phyloP scores from a whole-genome alignment of 176 grass and related monocot species.

The Musa itinerans region DNA sequence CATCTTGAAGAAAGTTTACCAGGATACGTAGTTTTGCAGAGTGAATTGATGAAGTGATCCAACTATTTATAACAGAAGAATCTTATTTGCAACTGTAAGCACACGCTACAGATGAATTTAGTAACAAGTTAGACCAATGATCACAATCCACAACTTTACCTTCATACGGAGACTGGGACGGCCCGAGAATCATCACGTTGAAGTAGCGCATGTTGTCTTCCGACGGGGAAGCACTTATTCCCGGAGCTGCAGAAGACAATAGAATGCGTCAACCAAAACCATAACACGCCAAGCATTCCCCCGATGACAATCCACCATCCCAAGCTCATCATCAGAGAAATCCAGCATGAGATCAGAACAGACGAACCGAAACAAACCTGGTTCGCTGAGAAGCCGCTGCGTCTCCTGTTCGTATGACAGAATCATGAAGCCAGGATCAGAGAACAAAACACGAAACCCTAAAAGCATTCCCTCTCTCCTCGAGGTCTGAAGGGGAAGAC shows the following conservation, averaged over 20 bases:
- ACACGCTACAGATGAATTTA: too few relatives aligned
- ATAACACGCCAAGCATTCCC: background rate
- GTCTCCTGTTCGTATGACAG: conserved; percentile 10
- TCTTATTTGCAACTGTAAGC: too few relatives aligned
- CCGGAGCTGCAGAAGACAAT: background rate
- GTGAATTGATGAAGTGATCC: too few relatives aligned
- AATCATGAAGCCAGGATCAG: background rate
- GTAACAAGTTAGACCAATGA: background rate
- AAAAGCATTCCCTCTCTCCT: too few relatives aligned
- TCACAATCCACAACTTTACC: background rate
- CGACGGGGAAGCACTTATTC: conserved; percentile 8
- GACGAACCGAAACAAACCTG: background rate
- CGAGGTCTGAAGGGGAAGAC: too few relatives aligned
- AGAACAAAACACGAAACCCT: background rate
- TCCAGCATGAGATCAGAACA: background rate
- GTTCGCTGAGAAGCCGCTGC: conserved; percentile 20
- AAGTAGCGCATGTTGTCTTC: too few relatives aligned
- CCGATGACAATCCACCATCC: background rate
- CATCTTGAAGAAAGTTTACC: too few relatives aligned
- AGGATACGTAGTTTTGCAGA: too few relatives aligned
- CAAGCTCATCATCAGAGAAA: background rate
- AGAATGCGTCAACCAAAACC: background rate
- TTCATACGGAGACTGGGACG: conserved; percentile 13
- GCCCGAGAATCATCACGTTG: conserved; percentile 3
- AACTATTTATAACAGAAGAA: too few relatives aligned